Percentiles rank a stretch among this genome's conserved stretches.
Evolutionary conservation across 257 asterid genomes (phyloP).

Genomic region (Penstemon newberryi): DNA sequence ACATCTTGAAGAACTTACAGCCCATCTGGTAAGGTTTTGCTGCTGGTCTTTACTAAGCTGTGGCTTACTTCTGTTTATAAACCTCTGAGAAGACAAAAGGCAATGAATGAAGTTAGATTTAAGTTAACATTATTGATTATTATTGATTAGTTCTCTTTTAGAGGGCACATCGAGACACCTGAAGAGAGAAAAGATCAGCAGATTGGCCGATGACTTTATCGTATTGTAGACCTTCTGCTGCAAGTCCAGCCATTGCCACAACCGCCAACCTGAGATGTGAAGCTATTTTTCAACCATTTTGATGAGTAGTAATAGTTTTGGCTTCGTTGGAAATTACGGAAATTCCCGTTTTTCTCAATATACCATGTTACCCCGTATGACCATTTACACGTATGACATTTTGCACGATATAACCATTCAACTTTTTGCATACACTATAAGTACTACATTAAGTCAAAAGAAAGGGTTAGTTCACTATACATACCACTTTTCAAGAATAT

Average conservation of each 20-base stretch:
- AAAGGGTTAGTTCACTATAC: too few relatives aligned
- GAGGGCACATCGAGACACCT: slow-evolving; percentile 41
- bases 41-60: slow-evolving; percentile 85
- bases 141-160: not conserved
- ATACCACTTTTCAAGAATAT: too few relatives aligned
- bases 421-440: too few relatives aligned
- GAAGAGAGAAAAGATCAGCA: slow-evolving; percentile 91
- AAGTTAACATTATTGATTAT: not conserved
- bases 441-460: too few relatives aligned
- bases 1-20: slow-evolving; percentile 50
- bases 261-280: slow-evolving; percentile 72
- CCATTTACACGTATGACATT: too few relatives aligned
- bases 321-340: too few relatives aligned
- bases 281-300: not conserved
- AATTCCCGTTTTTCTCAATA: too few relatives aligned
- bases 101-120: not conserved
- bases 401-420: too few relatives aligned
- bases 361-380: too few relatives aligned
- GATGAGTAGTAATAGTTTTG: too few relatives aligned
- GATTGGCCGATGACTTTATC: slow-evolving; percentile 94
- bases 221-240: slow-evolving; percentile 93
- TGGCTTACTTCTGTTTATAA: slow-evolving; percentile 88
- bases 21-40: slow-evolving; percentile 98
- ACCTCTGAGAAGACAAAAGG: slow-evolving; percentile 59
- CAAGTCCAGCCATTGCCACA: slow-evolving; percentile 94